phyloP scores from a whole-genome alignment of 1,284 basidiomycete species.

The Papiliotrema fonsecae region DNA sequence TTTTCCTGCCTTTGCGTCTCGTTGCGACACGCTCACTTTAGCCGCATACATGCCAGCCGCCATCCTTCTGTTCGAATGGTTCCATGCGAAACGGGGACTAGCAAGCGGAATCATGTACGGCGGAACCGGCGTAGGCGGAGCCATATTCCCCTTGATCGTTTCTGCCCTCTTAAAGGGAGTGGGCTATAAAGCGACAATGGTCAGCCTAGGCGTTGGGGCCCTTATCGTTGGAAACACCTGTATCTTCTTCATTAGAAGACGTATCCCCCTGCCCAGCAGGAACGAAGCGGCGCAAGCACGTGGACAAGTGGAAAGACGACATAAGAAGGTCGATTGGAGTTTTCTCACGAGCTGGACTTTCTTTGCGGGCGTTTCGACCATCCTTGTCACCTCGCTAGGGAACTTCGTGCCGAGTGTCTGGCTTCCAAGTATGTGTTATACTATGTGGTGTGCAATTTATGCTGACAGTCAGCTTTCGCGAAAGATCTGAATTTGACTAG shows the following conservation, averaged over 20 bases:
- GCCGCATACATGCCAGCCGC: conserved; percentile 44
- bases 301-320: neutral
- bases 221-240: conserved; percentile 25
- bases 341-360: conserved; percentile 29
- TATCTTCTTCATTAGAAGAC: conserved; percentile 37
- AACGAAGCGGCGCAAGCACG: neutral
- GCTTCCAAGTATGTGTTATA: conserved; percentile 36
- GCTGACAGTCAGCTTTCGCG: conserved; percentile 28
- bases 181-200: conserved; percentile 45
- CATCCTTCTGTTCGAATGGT: conserved; percentile 47
- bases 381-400: conserved; percentile 38
- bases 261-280: conserved; percentile 39
- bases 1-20: too few species aligned
- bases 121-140: conserved; percentile 44
- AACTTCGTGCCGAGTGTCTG: conserved; percentile 46
- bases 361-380: conserved; percentile 33
- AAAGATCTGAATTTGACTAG: conserved; percentile 29
- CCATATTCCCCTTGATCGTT: conserved; percentile 43
- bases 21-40: too few species aligned
- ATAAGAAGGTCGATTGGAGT: conserved; percentile 15
- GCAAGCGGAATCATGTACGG: conserved; percentile 45
- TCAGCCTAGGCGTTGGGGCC: conserved; percentile 36
- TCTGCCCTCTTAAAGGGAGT: conserved; percentile 32
- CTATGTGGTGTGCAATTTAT: neutral
- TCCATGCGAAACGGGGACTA: conserved; percentile 37